Evolutionary conservation across 768 basidiomycete genomes (phyloP), one percentile per base, ranked within the genome.

Genomic region (Leccinum boreale): DNA sequence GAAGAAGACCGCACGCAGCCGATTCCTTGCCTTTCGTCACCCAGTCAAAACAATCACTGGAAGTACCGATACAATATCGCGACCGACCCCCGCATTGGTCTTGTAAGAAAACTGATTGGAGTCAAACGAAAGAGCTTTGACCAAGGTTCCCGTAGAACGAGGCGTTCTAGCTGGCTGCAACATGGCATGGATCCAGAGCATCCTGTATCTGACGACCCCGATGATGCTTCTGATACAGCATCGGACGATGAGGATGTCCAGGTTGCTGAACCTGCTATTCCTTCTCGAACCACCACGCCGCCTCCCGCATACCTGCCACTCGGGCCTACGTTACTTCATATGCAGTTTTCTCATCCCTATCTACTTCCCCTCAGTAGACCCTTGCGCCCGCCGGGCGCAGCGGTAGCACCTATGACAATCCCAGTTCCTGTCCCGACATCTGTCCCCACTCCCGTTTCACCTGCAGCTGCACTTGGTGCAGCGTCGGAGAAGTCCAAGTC

Each of bases 391-490:
- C 85, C 85, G 1, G 86, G 79, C 1, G 76, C 81, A 10, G 77
- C 78, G 24, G 76, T 81, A 3, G 77, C 77, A 12, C 77, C 80
- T 9, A 77, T 78, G 48, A 74, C 75, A 61, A 74, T 78, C 4
- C 72, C 77, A 0, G 67, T 75, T 15, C 70, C 76, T 14, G 67
- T 78, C 4, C 74, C 73, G 3, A 75, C 77, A 3, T 80, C 81
- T n/a, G 90, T 87, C 0, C 90, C 90, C 1, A 94, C 92, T 0
- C 92, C 92, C 1, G 89, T 93, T 3, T 93, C 91, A 0, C 92
- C 92, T 19, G 90, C 89, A 4, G 87, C 88, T 1, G 77, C 78
- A 1, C 73, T 89, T 31, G 86, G 86, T 4, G 79, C 82, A 1
- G 75, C 83, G 1, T 81, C 82, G 4, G 89, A 89, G 67, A 84